Evolutionary conservation across 1,284 basidiomycete species (phyloP), one percentile per base, ranked within the genome.

Genomic region (Volvariella volvacea): DNA sequence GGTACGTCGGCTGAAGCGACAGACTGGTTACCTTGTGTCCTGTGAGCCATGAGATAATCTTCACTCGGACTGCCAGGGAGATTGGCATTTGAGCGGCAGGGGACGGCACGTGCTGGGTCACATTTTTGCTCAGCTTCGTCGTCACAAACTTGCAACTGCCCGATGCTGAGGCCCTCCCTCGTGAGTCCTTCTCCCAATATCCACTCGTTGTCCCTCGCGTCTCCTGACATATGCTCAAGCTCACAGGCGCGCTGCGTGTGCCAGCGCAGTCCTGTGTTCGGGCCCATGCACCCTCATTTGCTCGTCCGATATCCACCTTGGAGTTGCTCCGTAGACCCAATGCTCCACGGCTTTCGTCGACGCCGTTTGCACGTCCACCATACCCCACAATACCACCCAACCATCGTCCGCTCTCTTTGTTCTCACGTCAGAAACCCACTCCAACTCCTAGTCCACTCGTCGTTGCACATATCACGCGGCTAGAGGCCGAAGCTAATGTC

Each of bases 401-500:
- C 32, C n/a, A 51, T 22, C 64, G 66, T 16, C 33, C 50, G 6
- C 55, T 83, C 21, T 78, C 75, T 25, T 67, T 78, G 43, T 80
- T 82, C 51, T 63, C 70, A 3, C 70, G 71, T 41, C 63, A 65
- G 31, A 71, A 69, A 44, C 57, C 71, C n/a, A 56, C 64, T 20
- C 55, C 72, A 14, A 62, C 72, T 1, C 84, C 84, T 1, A 72
- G 81, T 1, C 83, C 85, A 1, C 67, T 73, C 28, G 70, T 80
- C 21, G 77, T 88, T 12, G 82, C 81, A 1, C 71, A 77, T 41
- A 81, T 90, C 19, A 75, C 80, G 14, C 67, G 75, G 8, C 70
- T 88, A 36, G 88, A 91, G 54, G 81, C 80, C 2, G 82, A 81
- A 39, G 88, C 83, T 10, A 84, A 89, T 50, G 74, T 80, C 3